Conservation (phyloP, 257 asterid genomes). For the Mentha longifolia region DNA sequence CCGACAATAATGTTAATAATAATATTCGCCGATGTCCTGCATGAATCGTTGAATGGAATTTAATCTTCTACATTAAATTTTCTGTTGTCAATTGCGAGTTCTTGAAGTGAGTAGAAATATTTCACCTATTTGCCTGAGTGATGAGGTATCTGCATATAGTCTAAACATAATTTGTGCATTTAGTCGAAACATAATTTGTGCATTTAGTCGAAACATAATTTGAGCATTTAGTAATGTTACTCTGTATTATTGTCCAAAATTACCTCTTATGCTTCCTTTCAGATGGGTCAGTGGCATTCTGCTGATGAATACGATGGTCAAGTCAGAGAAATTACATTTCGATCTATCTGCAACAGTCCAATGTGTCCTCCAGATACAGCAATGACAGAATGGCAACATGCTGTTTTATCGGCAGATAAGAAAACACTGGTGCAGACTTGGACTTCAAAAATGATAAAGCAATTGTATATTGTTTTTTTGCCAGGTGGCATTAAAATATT, state of each 20-base stretch:
- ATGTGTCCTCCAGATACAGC: slow-evolving; percentile 99
- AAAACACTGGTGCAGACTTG: slow-evolving; percentile 60
- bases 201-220: neutral
- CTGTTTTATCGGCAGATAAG: slow-evolving; percentile 68
- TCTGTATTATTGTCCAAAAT: slow-evolving; percentile 23
- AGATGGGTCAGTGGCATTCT: slow-evolving; percentile 97
- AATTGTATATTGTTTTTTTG: neutral
- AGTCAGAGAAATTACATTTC: slow-evolving; percentile 87
- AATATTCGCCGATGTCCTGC: neutral
- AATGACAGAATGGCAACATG: slow-evolving; percentile 97
- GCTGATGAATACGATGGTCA: slow-evolving; percentile 94
- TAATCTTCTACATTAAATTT: neutral
- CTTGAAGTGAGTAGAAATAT: neutral
- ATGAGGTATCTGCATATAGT: too few species aligned
- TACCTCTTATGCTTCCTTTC: slow-evolving; percentile 35
- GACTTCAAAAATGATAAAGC: slow-evolving; percentile 10
- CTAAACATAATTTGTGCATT: neutral
- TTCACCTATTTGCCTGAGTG: too few species aligned
- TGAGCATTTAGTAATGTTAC: neutral
- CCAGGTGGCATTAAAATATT: slow-evolving; percentile 19
- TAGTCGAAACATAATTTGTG: too few species aligned
- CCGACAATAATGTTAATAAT: neutral
- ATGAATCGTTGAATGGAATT: neutral
- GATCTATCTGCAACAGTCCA: slow-evolving; percentile 94
- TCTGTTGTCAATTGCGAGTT: neutral